Conservation (phyloP, 345 rosid species). For the Brassica juncea region DNA sequence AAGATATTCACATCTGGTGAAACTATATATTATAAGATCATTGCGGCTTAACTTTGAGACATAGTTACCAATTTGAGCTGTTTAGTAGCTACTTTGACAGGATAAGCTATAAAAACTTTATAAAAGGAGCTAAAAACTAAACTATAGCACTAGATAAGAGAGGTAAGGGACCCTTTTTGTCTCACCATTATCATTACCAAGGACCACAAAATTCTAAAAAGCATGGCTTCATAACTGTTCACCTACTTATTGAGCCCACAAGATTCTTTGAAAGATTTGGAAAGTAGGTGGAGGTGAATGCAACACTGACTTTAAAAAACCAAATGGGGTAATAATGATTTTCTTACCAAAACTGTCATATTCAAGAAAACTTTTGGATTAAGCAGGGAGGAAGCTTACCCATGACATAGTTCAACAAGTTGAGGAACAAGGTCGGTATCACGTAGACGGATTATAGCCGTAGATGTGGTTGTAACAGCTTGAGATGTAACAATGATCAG, state of each 20-base stretch:
- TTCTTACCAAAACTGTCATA: not conserved
- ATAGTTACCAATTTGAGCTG: not conserved
- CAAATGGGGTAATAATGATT: not conserved
- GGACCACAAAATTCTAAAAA: not conserved
- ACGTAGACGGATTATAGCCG: constrained; percentile 74
- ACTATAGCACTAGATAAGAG: not conserved
- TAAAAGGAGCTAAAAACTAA: not conserved
- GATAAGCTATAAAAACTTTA: not conserved
- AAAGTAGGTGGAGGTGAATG: not conserved
- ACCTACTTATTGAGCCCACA: not conserved
- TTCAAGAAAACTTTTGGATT: not conserved
- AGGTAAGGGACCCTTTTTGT: not conserved
- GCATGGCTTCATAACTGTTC: not conserved
- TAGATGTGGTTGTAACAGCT: constrained; percentile 89
- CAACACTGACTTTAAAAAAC: not conserved
- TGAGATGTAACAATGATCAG: constrained; percentile 76
- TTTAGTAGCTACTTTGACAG: not conserved
- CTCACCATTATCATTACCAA: not conserved
- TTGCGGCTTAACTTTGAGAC: not conserved
- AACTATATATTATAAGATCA: not conserved
- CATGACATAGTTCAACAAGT: constrained; percentile 86
- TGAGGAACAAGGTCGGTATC: constrained; percentile 92
- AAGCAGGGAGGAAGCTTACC: constrained; percentile 47
- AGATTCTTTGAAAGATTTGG: not conserved
- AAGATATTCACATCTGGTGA: not conserved